Base-by-base conservation (phyloP, 2,329 filamentous ascomycete genomes). In the Myriosclerotinia curreyana region DNA sequence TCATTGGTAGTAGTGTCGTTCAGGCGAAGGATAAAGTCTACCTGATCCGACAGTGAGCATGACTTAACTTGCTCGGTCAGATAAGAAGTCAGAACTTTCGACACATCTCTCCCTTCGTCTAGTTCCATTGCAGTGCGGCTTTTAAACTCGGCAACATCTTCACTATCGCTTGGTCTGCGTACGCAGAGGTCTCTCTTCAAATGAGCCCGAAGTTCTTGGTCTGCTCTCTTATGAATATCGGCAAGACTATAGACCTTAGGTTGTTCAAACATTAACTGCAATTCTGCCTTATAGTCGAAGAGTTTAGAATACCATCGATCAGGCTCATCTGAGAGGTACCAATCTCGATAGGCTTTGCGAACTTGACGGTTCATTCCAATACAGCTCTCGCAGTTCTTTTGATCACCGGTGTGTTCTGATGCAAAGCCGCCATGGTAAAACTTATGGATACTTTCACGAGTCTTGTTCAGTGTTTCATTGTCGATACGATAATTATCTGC, bases 291-390 rank as follows among this genome's bases (percentile, higher is more conserved):
- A 36, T 72, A 72, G 15, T 67, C 48, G 17, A 52, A 54, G 15
- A 68, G 28, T 11, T 67, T 62, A 2, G 60, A 60, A 25, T 69
- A 67, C 71, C 71, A 74, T 17, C 66, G 58, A 40, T 66, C 65
- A 14, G 69, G 67, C 9, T 70, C 67, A 17, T 67, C 36, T 2
- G 67, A 66, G 1, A 72, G 64, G 64, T 73, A 75, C 66, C 69
- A 74, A 31, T 69, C 65, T 49, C 68, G 64, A 61, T 69, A 73
- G n/a, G 71, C 71, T 65, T 71, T 56, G 15, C 53, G 61, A 11
- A 71, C 68, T 38, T 69, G 65, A n/a, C 64, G 49, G 44, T 71
- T 71, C 40, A 69, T 69, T 14, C 64, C 58, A 31, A 60, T 54
- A 61, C 71, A 74, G 25, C 66, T 60, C 49, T 67, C 60, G 52